Conservation (phyloP, 192 early-diverging fungal genomes). For the Podila epicladia region DNA sequence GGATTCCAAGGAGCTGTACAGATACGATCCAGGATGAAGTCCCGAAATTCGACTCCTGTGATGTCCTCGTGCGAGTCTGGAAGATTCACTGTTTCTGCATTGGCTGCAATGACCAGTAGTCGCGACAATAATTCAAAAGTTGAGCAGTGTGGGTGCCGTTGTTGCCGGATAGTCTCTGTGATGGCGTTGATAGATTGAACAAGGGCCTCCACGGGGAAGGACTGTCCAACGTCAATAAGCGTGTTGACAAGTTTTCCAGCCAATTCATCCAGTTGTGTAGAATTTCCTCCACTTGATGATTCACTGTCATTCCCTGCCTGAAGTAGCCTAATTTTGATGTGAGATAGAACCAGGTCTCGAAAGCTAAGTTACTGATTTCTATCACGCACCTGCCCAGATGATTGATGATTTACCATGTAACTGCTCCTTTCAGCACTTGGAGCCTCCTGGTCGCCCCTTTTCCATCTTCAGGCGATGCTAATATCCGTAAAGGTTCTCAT, state of each 20-base stretch:
- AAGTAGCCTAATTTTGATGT: constrained; percentile 16
- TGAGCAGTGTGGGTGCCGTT: constrained; percentile 33
- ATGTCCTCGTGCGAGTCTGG: constrained; percentile 25
- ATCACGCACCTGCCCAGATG: not conserved
- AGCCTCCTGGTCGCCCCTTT: constrained; percentile 3
- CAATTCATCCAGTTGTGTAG: constrained; percentile 16
- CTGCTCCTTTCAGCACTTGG: constrained; percentile 38
- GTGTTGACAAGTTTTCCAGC: constrained; percentile 34
- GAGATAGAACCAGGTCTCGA: not conserved
- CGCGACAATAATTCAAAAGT: constrained; percentile 45
- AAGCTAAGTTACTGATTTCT: not conserved
- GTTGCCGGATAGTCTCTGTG: constrained; percentile 29
- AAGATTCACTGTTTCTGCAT: constrained; percentile 9
- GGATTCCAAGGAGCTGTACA: constrained; percentile 46
- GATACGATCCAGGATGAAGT: constrained; percentile 47
- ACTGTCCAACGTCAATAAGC: constrained; percentile 33
- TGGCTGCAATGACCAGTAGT: constrained; percentile 32
- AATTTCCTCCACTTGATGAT: constrained; percentile 1
- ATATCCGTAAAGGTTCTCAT: not conserved
- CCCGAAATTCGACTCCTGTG: constrained; percentile 40
- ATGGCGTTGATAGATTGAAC: constrained; percentile 38
- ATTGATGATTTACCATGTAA: constrained; percentile 20
- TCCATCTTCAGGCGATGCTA: constrained; percentile 39
- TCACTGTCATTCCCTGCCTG: constrained; percentile 11
- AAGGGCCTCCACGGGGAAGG: constrained; percentile 22